Conservation (phyloP, 2,329 filamentous ascomycete species). For the Colletotrichum horii region DNA sequence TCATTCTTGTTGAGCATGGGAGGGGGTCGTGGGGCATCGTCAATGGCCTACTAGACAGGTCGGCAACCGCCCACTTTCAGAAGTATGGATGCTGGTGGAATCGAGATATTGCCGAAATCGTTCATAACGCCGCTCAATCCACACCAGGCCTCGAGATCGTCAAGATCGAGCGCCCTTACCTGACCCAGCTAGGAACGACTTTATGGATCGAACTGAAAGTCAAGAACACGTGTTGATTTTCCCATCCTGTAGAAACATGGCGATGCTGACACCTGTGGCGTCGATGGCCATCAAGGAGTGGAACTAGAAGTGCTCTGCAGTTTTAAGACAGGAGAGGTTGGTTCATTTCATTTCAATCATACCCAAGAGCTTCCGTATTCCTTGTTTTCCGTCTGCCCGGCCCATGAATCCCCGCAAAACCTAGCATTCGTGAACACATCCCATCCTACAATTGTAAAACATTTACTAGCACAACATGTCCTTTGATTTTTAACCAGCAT, state of each 20-base stretch:
- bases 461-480: background rate
- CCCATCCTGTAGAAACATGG: background rate
- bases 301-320: background rate
- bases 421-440: background rate
- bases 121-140: slow-evolving; percentile 50
- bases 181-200: slow-evolving; percentile 62
- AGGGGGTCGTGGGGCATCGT: slow-evolving; percentile 59
- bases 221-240: background rate
- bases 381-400: background rate
- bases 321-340: slow-evolving; percentile 11
- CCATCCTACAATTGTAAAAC: background rate
- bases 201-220: slow-evolving; percentile 63
- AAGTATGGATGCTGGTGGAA: slow-evolving; percentile 75
- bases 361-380: background rate
- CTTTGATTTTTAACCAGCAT: background rate
- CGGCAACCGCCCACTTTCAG: slow-evolving; percentile 59
- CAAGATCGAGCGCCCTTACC: slow-evolving; percentile 54
- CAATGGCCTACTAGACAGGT: slow-evolving; percentile 60
- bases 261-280: background rate
- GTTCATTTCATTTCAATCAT: slow-evolving; percentile 18
- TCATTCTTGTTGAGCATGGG: slow-evolving; percentile 68
- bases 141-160: slow-evolving; percentile 64
- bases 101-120: slow-evolving; percentile 62
- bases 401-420: background rate
- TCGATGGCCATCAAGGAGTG: background rate